A percentile compares a stretch with the other conserved stretches of the same genome.
These are phyloP conservation scores for Pichia phayaonensis DNA, from an alignment of 805 yeast genomes.

Conservation along the genomic window DNA sequence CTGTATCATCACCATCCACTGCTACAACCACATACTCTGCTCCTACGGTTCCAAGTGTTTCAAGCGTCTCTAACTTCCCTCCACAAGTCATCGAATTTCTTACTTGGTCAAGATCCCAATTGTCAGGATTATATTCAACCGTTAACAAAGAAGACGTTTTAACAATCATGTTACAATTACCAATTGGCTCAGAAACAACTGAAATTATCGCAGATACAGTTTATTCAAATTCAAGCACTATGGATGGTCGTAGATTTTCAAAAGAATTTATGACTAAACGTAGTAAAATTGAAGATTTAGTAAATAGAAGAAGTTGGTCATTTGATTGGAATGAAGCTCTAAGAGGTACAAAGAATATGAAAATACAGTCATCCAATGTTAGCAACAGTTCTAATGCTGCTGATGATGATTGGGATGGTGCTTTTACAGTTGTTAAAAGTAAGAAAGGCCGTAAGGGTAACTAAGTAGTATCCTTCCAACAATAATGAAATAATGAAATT, in stretches of 20 bases:
- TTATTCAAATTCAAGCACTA: conserved; percentile 76
- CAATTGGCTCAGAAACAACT: conserved; percentile 62
- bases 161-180: conserved; percentile 72
- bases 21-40: conserved; percentile 26
- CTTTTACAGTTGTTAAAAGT: conserved; percentile 47
- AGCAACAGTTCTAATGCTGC: conserved; percentile 1
- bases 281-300: conserved; percentile 54
- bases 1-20: conserved; percentile 28
- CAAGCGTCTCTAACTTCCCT: conserved; percentile 9
- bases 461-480: neutral
- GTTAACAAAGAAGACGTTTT: conserved; percentile 75
- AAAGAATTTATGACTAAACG: conserved; percentile 79
- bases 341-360: conserved; percentile 11
- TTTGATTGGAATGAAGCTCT: conserved; percentile 68
- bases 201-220: conserved; percentile 90
- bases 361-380: neutral
- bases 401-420: conserved; percentile 47
- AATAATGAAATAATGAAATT: neutral
- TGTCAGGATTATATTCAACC: conserved; percentile 61
- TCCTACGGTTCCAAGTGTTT: conserved; percentile 18
- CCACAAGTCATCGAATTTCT: conserved; percentile 51
- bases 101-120: conserved; percentile 62
- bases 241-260: conserved; percentile 95
- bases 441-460: conserved; percentile 37
- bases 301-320: conserved; percentile 34